Evolutionary conservation across 2,329 filamentous ascomycete genomes (phyloP), one percentile per base, ranked within the genome.

Genomic region (Aspergillus alliaceus): DNA sequence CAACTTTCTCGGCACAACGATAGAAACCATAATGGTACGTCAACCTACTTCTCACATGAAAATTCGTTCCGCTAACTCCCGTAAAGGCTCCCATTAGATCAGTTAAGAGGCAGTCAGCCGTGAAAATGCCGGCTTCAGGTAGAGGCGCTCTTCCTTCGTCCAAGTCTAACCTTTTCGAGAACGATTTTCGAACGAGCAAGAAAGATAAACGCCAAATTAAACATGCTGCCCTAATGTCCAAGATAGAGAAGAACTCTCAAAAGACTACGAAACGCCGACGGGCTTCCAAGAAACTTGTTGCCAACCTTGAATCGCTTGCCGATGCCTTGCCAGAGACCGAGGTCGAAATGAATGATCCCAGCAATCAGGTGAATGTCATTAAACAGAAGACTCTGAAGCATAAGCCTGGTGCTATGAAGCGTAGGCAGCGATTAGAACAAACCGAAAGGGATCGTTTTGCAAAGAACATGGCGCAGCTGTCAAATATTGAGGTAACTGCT

Each of bases 361-460:
- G 65, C 63, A 77, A 72, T 11, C 82, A 85, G 64, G 85, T 85
- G 0, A 90, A 88, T 66, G 83, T 95, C 65, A 85, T 95, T 51
- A 81, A 84, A 59, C 88, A 90, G 63, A 89, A 86, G 78, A 93
- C 89, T 59, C 68, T 98, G 67, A 88, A 84, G 75, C 88, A 84
- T 60, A 81, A 87, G 53, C 90, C 86, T 2, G 93, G 93, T 0
- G 91, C 91, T 22, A 82, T 93, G 77, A 96, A 91, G 83, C 82
- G 85, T 69, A 95, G 91, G 77, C 90, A 92, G 76, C 88, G 83
- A 74, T 70, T 98, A 31, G 90, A 96, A 57, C 86, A 80, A 72
- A 80, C 85, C 58, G 93, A 98, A 82, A 89, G 90, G 78, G 86
- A 92, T 72, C 81, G 93, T 59, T 97, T 98, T 72, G 88, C 86